phyloP scores from a whole-genome alignment of 257 asterid species.

The Solanum pinnatisectum region DNA sequence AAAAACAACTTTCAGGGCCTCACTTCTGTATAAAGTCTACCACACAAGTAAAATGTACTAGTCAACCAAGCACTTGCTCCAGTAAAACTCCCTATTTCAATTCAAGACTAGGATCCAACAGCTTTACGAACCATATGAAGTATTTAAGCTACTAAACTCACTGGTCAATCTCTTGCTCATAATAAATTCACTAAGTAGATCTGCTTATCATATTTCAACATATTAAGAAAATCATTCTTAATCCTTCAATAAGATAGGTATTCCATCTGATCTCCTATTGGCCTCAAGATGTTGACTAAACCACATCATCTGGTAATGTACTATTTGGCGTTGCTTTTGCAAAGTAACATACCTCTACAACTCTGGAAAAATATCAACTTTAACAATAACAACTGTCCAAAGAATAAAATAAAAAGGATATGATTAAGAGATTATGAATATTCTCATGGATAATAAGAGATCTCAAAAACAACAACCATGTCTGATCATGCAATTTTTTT shows the following conservation, averaged over 20 bases:
- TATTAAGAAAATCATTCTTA: neutral
- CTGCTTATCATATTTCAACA: neutral
- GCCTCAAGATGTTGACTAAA: neutral
- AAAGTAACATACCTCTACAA: neutral
- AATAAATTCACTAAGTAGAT: neutral
- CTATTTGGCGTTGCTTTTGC: neutral
- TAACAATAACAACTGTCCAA: too few species aligned
- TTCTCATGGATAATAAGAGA: neutral
- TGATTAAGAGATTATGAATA: neutral
- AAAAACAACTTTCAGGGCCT: neutral
- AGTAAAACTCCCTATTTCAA: neutral
- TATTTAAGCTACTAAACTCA: neutral
- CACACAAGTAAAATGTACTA: constrained; percentile 7
- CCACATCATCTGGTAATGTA: neutral
- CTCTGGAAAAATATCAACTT: too few species aligned
- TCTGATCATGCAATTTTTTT: too few species aligned
- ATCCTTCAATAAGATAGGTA: too few species aligned
- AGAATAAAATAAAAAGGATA: too few species aligned
- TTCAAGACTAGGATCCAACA: neutral
- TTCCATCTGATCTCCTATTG: neutral
- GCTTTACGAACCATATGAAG: neutral
- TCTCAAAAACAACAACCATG: neutral
- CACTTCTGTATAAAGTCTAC: constrained; percentile 2
- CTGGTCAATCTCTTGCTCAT: too few species aligned
- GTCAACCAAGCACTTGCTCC: neutral